Conservation (phyloP, 441 rosid species). For the Gossypium trilobum region DNA sequence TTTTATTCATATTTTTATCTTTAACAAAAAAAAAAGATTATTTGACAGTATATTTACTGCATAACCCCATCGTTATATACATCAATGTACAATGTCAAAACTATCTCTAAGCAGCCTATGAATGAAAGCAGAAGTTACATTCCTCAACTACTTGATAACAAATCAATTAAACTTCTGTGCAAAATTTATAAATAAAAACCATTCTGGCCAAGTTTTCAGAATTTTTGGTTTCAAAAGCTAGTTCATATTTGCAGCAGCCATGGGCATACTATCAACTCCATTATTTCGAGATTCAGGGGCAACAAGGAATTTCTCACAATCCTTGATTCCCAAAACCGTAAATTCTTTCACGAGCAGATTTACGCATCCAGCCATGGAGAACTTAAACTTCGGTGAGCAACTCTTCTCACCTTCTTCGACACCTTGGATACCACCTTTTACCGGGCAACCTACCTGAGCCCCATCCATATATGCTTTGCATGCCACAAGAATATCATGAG, state of each 20-base stretch:
- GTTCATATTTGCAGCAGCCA: not conserved
- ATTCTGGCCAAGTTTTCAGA: constrained; percentile 6
- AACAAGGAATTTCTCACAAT: constrained; percentile 33
- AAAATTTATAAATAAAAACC: constrained; percentile 6
- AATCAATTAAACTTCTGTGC: constrained; percentile 2
- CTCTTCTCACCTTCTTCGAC: constrained; percentile 36
- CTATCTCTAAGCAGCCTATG: not conserved
- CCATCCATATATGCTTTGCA: constrained; percentile 68
- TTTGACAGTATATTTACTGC: no score
- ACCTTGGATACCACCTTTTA: constrained; percentile 45
- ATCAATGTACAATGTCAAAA: constrained; percentile 4
- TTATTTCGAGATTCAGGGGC: constrained; percentile 10
- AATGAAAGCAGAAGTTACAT: constrained; percentile 1
- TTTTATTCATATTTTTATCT: no score
- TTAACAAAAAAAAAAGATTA: no score
- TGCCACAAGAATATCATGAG: constrained; percentile 52
- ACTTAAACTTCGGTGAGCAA: constrained; percentile 39
- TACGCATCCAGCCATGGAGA: constrained; percentile 30
- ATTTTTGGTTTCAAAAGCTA: not conserved
- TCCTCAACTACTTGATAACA: constrained; percentile 10
- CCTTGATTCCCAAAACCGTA: constrained; percentile 40
- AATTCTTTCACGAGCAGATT: constrained; percentile 47
- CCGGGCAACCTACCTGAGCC: constrained; percentile 54
- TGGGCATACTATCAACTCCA: constrained; percentile 7
- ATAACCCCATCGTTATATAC: not conserved